Evolutionary conservation across 179 eudicot genomes (phyloP), one percentile per base, ranked within the genome.

Genomic region (Actinidia chinensis): DNA sequence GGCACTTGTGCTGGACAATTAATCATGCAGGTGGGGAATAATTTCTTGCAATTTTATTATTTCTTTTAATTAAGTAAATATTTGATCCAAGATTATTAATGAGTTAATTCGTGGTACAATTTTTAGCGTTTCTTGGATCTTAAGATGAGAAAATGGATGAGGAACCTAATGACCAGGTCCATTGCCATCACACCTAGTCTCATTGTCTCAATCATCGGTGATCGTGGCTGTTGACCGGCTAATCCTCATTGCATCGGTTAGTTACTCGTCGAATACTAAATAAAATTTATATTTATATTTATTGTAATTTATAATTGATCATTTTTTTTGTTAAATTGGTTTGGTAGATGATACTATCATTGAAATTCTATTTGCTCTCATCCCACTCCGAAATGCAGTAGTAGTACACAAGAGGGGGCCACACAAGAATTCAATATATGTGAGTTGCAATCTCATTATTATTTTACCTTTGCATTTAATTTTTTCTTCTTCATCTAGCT

Each of bases 71-170:
- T 46, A 8, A 0, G 11, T 15, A 42, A 66, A 36, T 28, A 14
- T 17, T 18, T 40, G 40, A 43, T 43, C 28, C 1, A 2, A 47
- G n/a, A 20, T 51, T 50, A 71, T 48, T 25, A 11, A 47, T 23
- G 74, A n/a, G 36, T 40, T 36, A 73, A 25, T 48, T 42, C 43
- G 47, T 18, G 67, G 22, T 64, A 25, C 28, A 61, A 50, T 40
- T 59, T 44, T 17, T 73, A 90, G 98, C 98, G 99, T n/a, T 91
- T 91, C 71, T 81, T 91, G 79, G 85, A 91, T 20, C 79, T 91
- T 5, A 86, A 83, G 76, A 86, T 91, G 88, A 86, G 72, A 82
- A 81, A 46, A 59, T 91, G 94, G 94, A 0, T 64, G 43, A 87
- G 92, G 70, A 89, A 89, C 75, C 69, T 91, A 22, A 0, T 91